Conservation (phyloP, 768 basidiomycete species). For the Mycena latifolia region DNA sequence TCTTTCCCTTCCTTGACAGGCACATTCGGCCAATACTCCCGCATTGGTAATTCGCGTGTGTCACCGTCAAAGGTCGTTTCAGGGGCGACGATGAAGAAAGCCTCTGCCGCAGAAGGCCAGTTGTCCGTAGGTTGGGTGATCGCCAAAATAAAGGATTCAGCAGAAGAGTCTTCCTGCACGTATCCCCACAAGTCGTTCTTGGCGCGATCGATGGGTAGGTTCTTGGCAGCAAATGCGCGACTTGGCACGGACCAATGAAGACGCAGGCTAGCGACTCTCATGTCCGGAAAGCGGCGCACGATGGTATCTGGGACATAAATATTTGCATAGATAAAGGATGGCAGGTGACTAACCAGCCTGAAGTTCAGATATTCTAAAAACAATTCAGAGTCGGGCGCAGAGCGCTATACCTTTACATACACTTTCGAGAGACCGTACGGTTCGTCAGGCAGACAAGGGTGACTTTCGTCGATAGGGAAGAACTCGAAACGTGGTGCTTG, state of each 20-base stretch:
- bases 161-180: constrained; percentile 73
- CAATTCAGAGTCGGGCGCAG: not conserved
- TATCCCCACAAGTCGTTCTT: constrained; percentile 77
- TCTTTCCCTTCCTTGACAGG: constrained; percentile 61
- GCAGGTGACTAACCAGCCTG: constrained; percentile 63
- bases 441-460: constrained; percentile 74
- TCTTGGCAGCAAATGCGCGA: constrained; percentile 46
- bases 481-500: constrained; percentile 60
- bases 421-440: constrained; percentile 80
- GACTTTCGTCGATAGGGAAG: constrained; percentile 76
- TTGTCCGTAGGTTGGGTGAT: constrained; percentile 56
- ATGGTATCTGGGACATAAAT: constrained; percentile 55
- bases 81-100: constrained; percentile 77
- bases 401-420: constrained; percentile 47
- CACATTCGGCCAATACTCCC: constrained; percentile 64
- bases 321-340: not conserved
- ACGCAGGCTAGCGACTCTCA: constrained; percentile 80
- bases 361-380: constrained; percentile 68
- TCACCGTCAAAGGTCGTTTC: constrained; percentile 60
- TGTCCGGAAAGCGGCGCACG: constrained; percentile 67
- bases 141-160: constrained; percentile 74
- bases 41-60: constrained; percentile 58
- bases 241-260: constrained; percentile 65
- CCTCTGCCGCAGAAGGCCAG: constrained; percentile 71
- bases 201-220: constrained; percentile 37